phyloP scores from a whole-genome alignment of 1,139 yeast species.

The Yamadazyma taylorii region DNA sequence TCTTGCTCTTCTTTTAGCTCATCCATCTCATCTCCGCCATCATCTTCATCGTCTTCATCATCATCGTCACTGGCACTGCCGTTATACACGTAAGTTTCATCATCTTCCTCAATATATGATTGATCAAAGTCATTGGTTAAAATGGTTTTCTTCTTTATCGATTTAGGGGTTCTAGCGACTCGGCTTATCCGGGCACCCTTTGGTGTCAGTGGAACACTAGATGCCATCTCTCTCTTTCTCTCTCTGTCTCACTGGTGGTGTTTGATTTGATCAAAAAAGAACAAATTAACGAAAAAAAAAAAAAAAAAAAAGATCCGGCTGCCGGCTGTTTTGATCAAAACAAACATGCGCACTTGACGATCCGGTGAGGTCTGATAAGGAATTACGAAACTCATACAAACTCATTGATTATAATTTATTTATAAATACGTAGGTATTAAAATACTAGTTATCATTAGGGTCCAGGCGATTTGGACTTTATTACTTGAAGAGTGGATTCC shows the following conservation, averaged over 20 bases:
- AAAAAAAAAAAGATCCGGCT: too few relatives aligned
- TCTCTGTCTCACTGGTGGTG: too few relatives aligned
- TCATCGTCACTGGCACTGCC: slow-evolving; percentile 22
- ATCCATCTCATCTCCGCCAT: slow-evolving; percentile 9
- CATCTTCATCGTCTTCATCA: slow-evolving; percentile 16
- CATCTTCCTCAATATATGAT: slow-evolving; percentile 41
- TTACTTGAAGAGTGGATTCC: slow-evolving; percentile 7
- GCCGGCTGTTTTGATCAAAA: too few relatives aligned
- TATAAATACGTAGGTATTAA: neutral
- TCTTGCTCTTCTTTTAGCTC: slow-evolving; percentile 11
- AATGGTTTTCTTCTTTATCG: slow-evolving; percentile 17
- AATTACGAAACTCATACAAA: too few relatives aligned
- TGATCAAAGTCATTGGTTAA: slow-evolving; percentile 27
- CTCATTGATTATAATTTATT: too few relatives aligned
- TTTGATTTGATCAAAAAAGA: too few relatives aligned
- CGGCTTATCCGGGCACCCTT: slow-evolving; percentile 7
- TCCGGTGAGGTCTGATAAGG: too few relatives aligned
- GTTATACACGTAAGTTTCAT: slow-evolving; percentile 32
- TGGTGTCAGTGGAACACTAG: slow-evolving; percentile 14
- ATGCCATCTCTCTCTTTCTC: too few relatives aligned
- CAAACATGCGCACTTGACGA: too few relatives aligned
- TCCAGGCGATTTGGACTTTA: slow-evolving; percentile 4
- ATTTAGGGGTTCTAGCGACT: slow-evolving; percentile 2
- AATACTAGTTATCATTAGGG: neutral
- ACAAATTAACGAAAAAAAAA: too few relatives aligned